These are phyloP conservation scores for Pseudocohnilembus persalinus DNA, from an alignment of 169 alveolate species.

Conservation along the genomic window DNA sequence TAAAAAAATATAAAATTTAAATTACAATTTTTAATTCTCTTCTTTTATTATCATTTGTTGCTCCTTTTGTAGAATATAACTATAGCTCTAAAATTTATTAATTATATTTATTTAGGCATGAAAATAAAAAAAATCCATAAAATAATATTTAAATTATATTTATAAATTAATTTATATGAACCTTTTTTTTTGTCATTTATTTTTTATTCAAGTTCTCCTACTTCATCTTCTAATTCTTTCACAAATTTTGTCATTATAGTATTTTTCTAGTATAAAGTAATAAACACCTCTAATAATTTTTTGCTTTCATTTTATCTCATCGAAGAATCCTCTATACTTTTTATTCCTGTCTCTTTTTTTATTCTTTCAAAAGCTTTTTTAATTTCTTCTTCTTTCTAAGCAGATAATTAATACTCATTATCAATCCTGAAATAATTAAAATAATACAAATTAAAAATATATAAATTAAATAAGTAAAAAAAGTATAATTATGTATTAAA, in stretches of 20 bases:
- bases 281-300: slow-evolving; percentile 38
- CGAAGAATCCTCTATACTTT: slow-evolving; percentile 2
- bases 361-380: slow-evolving; percentile 53
- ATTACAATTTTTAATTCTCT: slow-evolving; percentile 41
- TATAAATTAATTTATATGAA: too few species aligned
- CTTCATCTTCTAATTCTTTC: slow-evolving; percentile 45
- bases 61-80: slow-evolving; percentile 52
- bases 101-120: too few species aligned
- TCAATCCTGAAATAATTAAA: slow-evolving; percentile 16
- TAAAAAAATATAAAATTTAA: too few species aligned
- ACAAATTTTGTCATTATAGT: slow-evolving; percentile 45
- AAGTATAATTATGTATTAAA: neutral
- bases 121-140: neutral
- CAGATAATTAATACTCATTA: slow-evolving; percentile 44
- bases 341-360: slow-evolving; percentile 54
- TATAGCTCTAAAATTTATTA: too few species aligned
- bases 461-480: neutral
- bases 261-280: slow-evolving; percentile 43
- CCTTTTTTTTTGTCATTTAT: slow-evolving; percentile 37
- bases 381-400: slow-evolving; percentile 45
- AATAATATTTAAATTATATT: too few species aligned
- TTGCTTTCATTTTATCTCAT: slow-evolving; percentile 46
- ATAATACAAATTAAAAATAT: neutral
- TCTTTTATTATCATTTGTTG: slow-evolving; percentile 51
- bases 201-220: slow-evolving; percentile 42